A percentile compares a stretch with the other conserved stretches of the same genome.
These are phyloP conservation scores for Cryptococcus sp. DNA, from an alignment of 1,284 basidiomycete genomes.

Conservation along the genomic window DNA sequence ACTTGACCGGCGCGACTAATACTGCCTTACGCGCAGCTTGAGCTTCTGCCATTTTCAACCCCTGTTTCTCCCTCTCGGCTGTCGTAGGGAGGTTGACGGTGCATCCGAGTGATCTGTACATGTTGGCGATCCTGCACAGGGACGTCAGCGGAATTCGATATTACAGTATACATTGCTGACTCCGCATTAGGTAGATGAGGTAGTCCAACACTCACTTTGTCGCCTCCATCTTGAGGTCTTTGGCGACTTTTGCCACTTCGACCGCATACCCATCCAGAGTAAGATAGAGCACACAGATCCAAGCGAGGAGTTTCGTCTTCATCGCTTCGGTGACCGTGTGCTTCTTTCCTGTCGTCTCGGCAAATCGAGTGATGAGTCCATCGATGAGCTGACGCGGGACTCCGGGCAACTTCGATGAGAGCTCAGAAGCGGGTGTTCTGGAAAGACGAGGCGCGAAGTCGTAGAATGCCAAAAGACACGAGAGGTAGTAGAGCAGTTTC, in stretches of 20 bases:
- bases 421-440: slow-evolving; percentile 39
- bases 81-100: slow-evolving; percentile 64
- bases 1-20: slow-evolving; percentile 71
- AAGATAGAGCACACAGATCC: slow-evolving; percentile 77
- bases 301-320: slow-evolving; percentile 69
- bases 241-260: slow-evolving; percentile 67
- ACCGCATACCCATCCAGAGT: slow-evolving; percentile 73
- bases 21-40: slow-evolving; percentile 67
- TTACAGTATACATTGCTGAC: background rate
- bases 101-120: slow-evolving; percentile 63
- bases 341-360: slow-evolving; percentile 65
- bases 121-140: slow-evolving; percentile 43
- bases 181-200: background rate
- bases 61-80: slow-evolving; percentile 67
- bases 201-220: slow-evolving; percentile 60
- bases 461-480: slow-evolving; percentile 71
- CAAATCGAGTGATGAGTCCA: slow-evolving; percentile 74
- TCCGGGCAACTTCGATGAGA: slow-evolving; percentile 61
- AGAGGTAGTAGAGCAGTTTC: slow-evolving; percentile 75
- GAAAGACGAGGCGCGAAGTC: slow-evolving; percentile 48
- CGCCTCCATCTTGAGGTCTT: slow-evolving; percentile 68
- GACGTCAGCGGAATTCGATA: too few relatives aligned
- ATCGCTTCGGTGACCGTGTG: slow-evolving; percentile 68
- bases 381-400: slow-evolving; percentile 70
- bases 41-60: slow-evolving; percentile 61